These are phyloP conservation scores for Grammothele lineata DNA, from an alignment of 768 basidiomycete genomes.

Conservation along the genomic window DNA sequence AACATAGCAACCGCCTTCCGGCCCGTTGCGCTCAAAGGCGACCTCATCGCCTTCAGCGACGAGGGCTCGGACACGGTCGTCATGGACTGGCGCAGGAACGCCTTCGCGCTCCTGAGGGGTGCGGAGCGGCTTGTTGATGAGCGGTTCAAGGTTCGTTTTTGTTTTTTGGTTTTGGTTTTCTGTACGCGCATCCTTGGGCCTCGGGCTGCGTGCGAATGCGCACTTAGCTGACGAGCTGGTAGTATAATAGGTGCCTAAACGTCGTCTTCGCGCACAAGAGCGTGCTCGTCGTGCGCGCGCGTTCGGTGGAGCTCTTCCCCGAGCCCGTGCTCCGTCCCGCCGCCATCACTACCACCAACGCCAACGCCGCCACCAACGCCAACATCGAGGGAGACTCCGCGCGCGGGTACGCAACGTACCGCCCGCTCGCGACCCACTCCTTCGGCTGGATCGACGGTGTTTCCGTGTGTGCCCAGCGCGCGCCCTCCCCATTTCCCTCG, in stretches of 20 bases:
- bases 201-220: too few species aligned
- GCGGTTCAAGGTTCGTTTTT: constrained; percentile 29
- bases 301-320: constrained; percentile 53
- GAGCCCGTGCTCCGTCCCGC: constrained; percentile 35
- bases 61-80: constrained; percentile 47
- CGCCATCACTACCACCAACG: too few species aligned
- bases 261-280: constrained; percentile 43
- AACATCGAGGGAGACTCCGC: neutral
- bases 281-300: constrained; percentile 56
- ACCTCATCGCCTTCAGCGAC: constrained; percentile 52
- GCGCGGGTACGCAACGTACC: constrained; percentile 23
- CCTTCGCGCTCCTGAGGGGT: constrained; percentile 44
- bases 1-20: constrained; percentile 33
- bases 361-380: too few species aligned
- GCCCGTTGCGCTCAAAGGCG: constrained; percentile 47
- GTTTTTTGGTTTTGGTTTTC: too few species aligned
- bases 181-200: too few species aligned
- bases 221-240: neutral
- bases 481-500: neutral
- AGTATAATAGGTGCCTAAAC: constrained; percentile 52
- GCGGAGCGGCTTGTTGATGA: constrained; percentile 24
- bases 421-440: constrained; percentile 40
- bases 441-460: constrained; percentile 71
- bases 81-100: constrained; percentile 48
- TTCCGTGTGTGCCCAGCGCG: constrained; percentile 29